These are phyloP conservation scores for Metarhizium robertsii DNA, from an alignment of 2,329 filamentous ascomycete species.

Conservation along the genomic window DNA sequence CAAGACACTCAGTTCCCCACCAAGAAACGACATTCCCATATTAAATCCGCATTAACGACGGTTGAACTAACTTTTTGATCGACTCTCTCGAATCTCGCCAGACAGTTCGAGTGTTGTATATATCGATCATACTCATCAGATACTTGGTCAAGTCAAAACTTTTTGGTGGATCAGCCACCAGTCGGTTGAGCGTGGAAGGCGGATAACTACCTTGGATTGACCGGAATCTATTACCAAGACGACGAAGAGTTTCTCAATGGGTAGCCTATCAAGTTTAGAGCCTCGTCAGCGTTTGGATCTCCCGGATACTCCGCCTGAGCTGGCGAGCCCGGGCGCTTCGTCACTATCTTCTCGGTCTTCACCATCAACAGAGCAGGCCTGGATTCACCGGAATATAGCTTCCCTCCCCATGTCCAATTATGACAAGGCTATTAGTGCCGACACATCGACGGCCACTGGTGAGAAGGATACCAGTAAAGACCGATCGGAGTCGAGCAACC, in stretches of 20 bases:
- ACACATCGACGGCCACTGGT: constrained; percentile 31
- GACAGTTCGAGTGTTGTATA: background rate
- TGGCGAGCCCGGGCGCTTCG: constrained; percentile 41
- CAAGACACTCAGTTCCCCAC: background rate
- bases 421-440: constrained; percentile 37
- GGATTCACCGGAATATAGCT: constrained; percentile 29
- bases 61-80: background rate
- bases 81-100: background rate
- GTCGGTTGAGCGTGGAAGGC: background rate
- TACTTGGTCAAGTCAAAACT: background rate
- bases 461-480: constrained; percentile 24
- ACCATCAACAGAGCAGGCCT: constrained; percentile 33
- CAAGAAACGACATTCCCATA: background rate
- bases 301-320: constrained; percentile 45
- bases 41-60: background rate
- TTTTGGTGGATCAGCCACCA: background rate
- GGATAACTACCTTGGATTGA: background rate
- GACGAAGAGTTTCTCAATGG: constrained; percentile 37
- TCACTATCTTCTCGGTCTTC: constrained; percentile 35
- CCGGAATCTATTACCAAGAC: background rate
- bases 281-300: constrained; percentile 39
- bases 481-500: constrained; percentile 24
- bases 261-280: constrained; percentile 41
- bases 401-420: constrained; percentile 50
- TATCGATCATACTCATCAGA: background rate